Conservation (phyloP, 2,329 filamentous ascomycete genomes). For the Penicillium sp. region DNA sequence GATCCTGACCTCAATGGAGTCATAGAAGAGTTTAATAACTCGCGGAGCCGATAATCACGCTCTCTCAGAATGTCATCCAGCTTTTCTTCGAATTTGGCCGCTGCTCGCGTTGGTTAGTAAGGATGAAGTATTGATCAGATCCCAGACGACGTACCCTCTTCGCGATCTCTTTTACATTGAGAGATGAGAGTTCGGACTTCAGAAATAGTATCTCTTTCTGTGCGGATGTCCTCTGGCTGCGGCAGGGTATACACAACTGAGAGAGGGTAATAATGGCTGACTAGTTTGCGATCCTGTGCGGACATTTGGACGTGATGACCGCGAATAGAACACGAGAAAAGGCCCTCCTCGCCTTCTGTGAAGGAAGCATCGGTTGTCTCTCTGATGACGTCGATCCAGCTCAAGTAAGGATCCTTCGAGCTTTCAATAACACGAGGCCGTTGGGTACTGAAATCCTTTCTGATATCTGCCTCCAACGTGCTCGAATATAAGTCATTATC, state of each 20-base stretch:
- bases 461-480: background rate
- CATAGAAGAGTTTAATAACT: background rate
- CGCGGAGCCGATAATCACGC: background rate
- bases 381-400: background rate
- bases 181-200: background rate
- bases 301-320: background rate
- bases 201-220: constrained; percentile 1
- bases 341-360: background rate
- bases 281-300: background rate
- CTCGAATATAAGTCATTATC: background rate
- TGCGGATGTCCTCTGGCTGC: background rate
- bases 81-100: constrained; percentile 2
- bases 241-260: background rate
- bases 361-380: background rate
- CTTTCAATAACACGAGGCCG: background rate
- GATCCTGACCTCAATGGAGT: background rate
- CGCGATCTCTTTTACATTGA: background rate
- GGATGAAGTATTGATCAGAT: background rate
- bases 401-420: background rate
- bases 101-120: background rate
- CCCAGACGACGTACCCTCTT: background rate
- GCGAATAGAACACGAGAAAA: background rate
- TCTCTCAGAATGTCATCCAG: background rate
- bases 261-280: background rate
- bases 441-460: background rate